A percentile compares a stretch with the other conserved stretches of the same genome.
These are phyloP conservation scores for Sporothrix brasiliensis DNA, from an alignment of 2,329 filamentous ascomycete genomes.

Conservation along the genomic window DNA sequence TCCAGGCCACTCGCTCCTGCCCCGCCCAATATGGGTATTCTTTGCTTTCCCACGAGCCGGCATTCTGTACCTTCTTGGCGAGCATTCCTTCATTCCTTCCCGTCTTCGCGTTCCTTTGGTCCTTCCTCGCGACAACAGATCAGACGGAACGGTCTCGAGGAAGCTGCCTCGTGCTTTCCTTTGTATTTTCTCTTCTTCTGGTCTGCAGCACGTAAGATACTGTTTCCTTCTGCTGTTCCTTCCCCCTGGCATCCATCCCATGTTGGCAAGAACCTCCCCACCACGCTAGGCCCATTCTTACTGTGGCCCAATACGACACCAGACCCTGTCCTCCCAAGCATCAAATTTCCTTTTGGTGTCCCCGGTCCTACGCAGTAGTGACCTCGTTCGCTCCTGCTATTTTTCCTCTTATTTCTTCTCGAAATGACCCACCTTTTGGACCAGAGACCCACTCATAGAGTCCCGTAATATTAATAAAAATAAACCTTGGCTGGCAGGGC, in stretches of 20 bases:
- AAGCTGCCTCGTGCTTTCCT: constrained; percentile 9
- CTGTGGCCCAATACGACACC: constrained; percentile 28
- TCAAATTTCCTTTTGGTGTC: constrained; percentile 32
- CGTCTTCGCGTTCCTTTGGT: background rate
- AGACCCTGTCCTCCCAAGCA: constrained; percentile 20
- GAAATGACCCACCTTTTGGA: background rate
- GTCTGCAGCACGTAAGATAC: background rate
- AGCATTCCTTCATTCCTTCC: background rate
- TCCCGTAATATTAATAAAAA: constrained; percentile 29
- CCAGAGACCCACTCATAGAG: constrained; percentile 2
- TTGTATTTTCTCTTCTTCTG: background rate
- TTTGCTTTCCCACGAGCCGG: constrained; percentile 2
- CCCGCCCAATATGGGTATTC: background rate
- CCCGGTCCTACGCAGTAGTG: constrained; percentile 12
- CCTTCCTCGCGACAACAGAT: background rate
- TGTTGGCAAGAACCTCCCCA: constrained; percentile 22
- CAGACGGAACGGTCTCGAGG: background rate
- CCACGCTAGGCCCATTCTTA: constrained; percentile 19
- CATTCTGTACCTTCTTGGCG: constrained; percentile 21
- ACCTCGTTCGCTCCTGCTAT: constrained; percentile 20
- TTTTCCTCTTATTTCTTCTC: constrained; percentile 15
- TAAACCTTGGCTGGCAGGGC: constrained; percentile 17
- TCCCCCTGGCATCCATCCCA: constrained; percentile 18
- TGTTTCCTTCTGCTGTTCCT: background rate
- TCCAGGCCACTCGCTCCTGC: constrained; percentile 4